phyloP scores from a whole-genome alignment of 306 rosid genomes.

The Sesbania bispinosa region DNA sequence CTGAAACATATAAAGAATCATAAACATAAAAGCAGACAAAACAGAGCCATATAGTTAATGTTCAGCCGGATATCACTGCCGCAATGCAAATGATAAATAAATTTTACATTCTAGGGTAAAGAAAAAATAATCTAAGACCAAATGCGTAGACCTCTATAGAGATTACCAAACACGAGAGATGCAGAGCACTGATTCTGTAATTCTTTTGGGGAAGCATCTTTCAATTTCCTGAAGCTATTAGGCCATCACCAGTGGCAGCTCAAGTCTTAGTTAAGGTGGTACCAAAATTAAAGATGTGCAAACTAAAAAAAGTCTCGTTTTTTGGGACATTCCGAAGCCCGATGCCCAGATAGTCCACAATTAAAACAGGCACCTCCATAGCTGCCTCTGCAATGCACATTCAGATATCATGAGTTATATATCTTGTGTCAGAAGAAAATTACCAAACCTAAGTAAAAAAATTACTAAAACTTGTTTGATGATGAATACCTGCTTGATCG shows the following conservation, averaged over 20 bases:
- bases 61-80: too few relatives aligned
- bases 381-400: conserved; percentile 49
- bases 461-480: conserved; percentile 25
- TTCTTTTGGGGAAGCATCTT: conserved; percentile 22
- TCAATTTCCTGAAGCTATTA: conserved; percentile 23
- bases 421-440: not conserved
- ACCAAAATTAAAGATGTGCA: not conserved
- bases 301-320: conserved; percentile 29
- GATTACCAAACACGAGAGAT: not conserved
- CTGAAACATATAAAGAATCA: not conserved
- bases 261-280: not conserved
- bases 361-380: conserved; percentile 80
- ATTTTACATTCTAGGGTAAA: not conserved
- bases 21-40: conserved; percentile 18
- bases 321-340: conserved; percentile 70
- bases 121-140: not conserved
- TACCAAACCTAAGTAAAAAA: not conserved
- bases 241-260: conserved; percentile 28
- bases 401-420: conserved; percentile 19
- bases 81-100: not conserved
- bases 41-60: not conserved
- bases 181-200: conserved; percentile 4
- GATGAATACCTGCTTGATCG: conserved; percentile 56
- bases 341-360: conserved; percentile 76
- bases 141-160: conserved; percentile 17